Conservation (phyloP, 441 rosid genomes). For the Brassica balearica region DNA sequence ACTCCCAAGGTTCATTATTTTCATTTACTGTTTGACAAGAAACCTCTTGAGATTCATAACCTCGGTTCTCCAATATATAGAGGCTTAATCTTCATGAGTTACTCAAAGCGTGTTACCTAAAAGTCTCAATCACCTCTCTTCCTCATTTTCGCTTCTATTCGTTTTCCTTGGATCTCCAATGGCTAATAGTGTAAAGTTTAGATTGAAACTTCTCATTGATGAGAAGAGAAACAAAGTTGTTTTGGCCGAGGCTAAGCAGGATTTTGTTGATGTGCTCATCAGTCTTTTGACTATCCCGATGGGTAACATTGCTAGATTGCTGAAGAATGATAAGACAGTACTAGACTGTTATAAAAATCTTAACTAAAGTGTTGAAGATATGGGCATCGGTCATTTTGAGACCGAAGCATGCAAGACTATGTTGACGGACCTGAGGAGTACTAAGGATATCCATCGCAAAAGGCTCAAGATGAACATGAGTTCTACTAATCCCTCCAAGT, state of each 20-base stretch:
- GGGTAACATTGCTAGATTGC: neutral
- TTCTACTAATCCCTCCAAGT: neutral
- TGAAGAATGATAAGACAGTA: neutral
- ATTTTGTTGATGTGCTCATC: slow-evolving; percentile 26
- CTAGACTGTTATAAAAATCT: slow-evolving; percentile 20
- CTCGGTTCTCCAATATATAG: slow-evolving; percentile 4
- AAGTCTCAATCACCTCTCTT: neutral
- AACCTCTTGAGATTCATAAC: slow-evolving; percentile 21
- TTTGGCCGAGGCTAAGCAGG: slow-evolving; percentile 31
- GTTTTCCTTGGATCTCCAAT: neutral
- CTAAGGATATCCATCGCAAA: neutral
- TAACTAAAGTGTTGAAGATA: slow-evolving; percentile 13
- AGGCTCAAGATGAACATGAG: slow-evolving; percentile 27
- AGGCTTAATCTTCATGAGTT: neutral
- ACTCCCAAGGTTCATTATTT: neutral
- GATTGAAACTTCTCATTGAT: slow-evolving; percentile 32
- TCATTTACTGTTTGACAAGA: slow-evolving; percentile 1
- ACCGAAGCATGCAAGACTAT: slow-evolving; percentile 4
- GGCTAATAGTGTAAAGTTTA: slow-evolving; percentile 10
- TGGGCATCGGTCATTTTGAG: slow-evolving; percentile 6
- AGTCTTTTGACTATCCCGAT: slow-evolving; percentile 25
- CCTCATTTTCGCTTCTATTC: neutral
- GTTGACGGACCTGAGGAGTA: neutral
- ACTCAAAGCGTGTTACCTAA: neutral
- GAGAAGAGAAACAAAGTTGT: slow-evolving; percentile 28